Evolutionary conservation across 495 filamentous ascomycete genomes (phyloP).

Genomic region (Chaetomium cochliodes): DNA sequence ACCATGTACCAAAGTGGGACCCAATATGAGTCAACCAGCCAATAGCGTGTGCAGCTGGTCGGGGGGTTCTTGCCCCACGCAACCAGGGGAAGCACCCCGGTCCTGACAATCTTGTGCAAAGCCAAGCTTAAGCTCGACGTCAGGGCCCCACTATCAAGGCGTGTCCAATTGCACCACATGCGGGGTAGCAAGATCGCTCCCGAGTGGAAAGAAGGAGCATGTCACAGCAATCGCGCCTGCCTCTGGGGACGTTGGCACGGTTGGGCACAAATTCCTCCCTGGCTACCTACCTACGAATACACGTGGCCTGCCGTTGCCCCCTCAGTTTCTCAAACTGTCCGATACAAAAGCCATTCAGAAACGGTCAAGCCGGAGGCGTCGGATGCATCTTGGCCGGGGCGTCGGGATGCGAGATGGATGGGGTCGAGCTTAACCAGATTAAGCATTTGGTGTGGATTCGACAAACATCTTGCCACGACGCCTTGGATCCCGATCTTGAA

Average conservation of each 20-base stretch:
- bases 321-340: neutral
- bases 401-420: neutral
- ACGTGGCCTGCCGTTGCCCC: neutral
- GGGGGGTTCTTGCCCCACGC: slow-evolving; percentile 11
- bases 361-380: neutral
- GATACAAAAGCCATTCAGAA: neutral
- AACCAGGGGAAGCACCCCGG: slow-evolving; percentile 15
- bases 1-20: slow-evolving; percentile 14
- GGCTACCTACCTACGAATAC: no score
- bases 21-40: neutral
- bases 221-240: neutral
- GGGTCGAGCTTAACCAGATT: neutral
- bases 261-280: slow-evolving; percentile 12
- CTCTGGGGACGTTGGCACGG: neutral
- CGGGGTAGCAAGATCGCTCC: slow-evolving; percentile 27
- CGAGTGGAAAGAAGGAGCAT: neutral
- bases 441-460: slow-evolving; percentile 7
- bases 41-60: slow-evolving; percentile 27
- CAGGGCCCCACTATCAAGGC: slow-evolving; percentile 27
- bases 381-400: neutral
- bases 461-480: neutral
- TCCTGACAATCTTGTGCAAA: slow-evolving; percentile 25
- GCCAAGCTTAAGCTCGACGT: slow-evolving; percentile 29
- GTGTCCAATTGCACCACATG: slow-evolving; percentile 26
- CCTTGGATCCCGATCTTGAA: neutral